Evolutionary conservation across 805 yeast genomes (phyloP).

Genomic region (Teunomyces lycoperdinae): DNA sequence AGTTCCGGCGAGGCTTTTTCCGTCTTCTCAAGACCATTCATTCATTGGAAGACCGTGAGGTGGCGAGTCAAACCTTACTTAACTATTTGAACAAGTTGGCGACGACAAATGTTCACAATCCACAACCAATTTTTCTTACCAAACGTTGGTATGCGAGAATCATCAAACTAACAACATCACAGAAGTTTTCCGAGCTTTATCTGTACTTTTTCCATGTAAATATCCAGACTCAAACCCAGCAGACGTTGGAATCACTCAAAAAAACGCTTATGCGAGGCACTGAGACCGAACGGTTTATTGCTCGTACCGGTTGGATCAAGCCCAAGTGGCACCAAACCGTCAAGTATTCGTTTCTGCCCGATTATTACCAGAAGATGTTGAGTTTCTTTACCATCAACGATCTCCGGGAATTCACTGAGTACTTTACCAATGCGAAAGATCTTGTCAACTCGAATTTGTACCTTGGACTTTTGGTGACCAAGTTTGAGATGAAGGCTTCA

Average conservation of each 20-base stretch:
- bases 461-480: constrained; percentile 33
- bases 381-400: constrained; percentile 28
- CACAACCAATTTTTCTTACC: constrained; percentile 18
- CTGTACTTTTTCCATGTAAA: constrained; percentile 31
- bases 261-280: constrained; percentile 25
- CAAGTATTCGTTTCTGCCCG: constrained; percentile 12
- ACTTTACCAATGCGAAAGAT: constrained; percentile 24
- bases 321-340: constrained; percentile 38
- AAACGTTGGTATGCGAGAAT: constrained; percentile 14
- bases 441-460: constrained; percentile 32
- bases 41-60: constrained; percentile 9
- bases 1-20: constrained; percentile 16
- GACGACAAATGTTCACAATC: constrained; percentile 18
- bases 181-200: constrained; percentile 22
- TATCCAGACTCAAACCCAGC: constrained; percentile 23
- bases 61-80: constrained; percentile 16
- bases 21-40: constrained; percentile 15
- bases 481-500: constrained; percentile 31
- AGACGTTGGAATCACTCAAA: constrained; percentile 17
- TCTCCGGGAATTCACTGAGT: constrained; percentile 19
- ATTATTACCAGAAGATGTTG: constrained; percentile 26
- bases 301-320: constrained; percentile 34
- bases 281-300: constrained; percentile 29
- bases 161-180: constrained; percentile 15
- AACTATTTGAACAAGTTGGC: constrained; percentile 28